phyloP scores from a whole-genome alignment of 495 filamentous ascomycete genomes.

The Neurospora africana region DNA sequence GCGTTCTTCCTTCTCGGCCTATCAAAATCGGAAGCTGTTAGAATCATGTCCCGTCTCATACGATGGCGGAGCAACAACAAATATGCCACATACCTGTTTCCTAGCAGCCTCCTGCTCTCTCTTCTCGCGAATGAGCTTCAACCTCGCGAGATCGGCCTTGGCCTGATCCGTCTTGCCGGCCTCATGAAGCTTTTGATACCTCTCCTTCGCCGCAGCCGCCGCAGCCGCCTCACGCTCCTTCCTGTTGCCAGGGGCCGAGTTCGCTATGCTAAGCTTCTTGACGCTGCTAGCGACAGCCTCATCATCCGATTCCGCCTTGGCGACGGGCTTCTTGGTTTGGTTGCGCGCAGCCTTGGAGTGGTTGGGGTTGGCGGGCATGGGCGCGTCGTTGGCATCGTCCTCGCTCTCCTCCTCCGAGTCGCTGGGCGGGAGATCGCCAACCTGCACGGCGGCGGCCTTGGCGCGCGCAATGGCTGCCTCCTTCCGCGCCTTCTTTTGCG shows the following conservation, averaged over 20 bases:
- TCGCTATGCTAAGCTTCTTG: constrained; percentile 30
- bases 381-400: constrained; percentile 39
- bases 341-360: constrained; percentile 63
- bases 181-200: constrained; percentile 87
- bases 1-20: constrained; percentile 65
- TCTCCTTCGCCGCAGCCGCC: constrained; percentile 78
- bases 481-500: constrained; percentile 84
- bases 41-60: background rate
- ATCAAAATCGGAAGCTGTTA: background rate
- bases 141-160: constrained; percentile 75
- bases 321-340: constrained; percentile 32
- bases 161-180: constrained; percentile 97
- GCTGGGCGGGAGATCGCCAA: constrained; percentile 74
- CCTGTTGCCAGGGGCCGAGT: constrained; percentile 40
- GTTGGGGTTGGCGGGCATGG: constrained; percentile 81
- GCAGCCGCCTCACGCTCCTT: constrained; percentile 83
- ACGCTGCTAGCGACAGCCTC: constrained; percentile 36
- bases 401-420: constrained; percentile 50
- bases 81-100: constrained; percentile 34
- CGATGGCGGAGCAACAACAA: background rate
- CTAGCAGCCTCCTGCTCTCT: constrained; percentile 68
- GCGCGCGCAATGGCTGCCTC: constrained; percentile 71
- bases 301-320: constrained; percentile 9
- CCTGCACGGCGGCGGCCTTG: constrained; percentile 50
- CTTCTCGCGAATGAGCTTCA: constrained; percentile 72